These are phyloP conservation scores for Wickerhamiella lipophila DNA, from an alignment of 805 yeast species.

Conservation along the genomic window DNA sequence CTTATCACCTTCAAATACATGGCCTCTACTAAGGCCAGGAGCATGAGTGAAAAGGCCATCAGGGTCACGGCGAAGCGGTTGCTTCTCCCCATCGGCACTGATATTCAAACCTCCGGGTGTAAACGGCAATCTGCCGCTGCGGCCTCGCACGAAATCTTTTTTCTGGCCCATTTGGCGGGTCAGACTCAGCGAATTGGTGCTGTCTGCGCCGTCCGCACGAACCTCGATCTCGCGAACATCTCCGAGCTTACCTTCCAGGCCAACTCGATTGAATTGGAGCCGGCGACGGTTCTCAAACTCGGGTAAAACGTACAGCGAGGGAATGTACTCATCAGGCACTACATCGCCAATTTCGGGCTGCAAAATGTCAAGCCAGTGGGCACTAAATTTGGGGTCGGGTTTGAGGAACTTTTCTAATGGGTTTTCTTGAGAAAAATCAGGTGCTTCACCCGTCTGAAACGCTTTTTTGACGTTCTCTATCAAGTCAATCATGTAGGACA, in stretches of 20 bases:
- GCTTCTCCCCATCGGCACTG: constrained; percentile 21
- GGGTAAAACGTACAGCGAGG: constrained; percentile 46
- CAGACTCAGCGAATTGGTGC: constrained; percentile 61
- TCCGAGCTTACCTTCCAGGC: constrained; percentile 58
- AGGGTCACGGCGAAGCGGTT: constrained; percentile 47
- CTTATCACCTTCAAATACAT: constrained; percentile 15
- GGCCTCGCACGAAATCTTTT: constrained; percentile 53
- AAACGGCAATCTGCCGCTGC: constrained; percentile 68
- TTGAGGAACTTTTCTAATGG: constrained; percentile 38
- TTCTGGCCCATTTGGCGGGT: constrained; percentile 54
- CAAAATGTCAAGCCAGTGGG: constrained; percentile 59
- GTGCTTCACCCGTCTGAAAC: background rate
- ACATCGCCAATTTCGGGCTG: constrained; percentile 34
- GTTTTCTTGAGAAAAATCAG: background rate
- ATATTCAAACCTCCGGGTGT: constrained; percentile 75
- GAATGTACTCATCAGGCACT: constrained; percentile 31
- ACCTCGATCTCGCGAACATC: constrained; percentile 50
- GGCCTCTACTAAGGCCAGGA: constrained; percentile 70
- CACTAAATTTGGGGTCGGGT: constrained; percentile 50
- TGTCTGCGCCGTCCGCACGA: constrained; percentile 36
- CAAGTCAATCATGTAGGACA: background rate
- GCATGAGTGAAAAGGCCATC: constrained; percentile 74
- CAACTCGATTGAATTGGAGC: constrained; percentile 56
- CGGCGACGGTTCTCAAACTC: constrained; percentile 48
- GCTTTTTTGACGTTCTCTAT: constrained; percentile 5